phyloP scores from a whole-genome alignment of 352 stramenopile genomes.

The Globisporangium alternatum region DNA sequence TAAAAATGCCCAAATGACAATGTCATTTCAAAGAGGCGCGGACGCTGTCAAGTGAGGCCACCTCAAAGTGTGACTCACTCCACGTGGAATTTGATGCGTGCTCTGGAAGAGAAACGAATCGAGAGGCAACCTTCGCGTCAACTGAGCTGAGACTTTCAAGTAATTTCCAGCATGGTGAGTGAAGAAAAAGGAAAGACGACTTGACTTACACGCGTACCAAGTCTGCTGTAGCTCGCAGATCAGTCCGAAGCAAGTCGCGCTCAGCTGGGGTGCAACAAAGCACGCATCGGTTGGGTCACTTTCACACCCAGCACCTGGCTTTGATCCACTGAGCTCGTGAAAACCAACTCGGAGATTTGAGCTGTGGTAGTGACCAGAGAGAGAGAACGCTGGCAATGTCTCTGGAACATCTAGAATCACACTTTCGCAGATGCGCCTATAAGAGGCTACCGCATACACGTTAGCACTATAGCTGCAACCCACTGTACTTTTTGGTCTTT shows the following conservation, averaged over 20 bases:
- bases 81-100: neutral
- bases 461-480: neutral
- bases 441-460: too few species aligned
- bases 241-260: too few species aligned
- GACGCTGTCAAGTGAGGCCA: neutral
- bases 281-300: too few species aligned
- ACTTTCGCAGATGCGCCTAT: neutral
- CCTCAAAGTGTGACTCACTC: neutral
- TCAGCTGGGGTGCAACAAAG: neutral
- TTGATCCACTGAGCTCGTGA: neutral
- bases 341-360: neutral
- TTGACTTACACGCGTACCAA: too few species aligned
- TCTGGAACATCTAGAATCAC: too few species aligned
- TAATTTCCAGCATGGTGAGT: too few species aligned
- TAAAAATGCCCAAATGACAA: too few species aligned
- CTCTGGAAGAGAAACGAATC: neutral
- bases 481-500: neutral
- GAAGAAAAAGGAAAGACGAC: too few species aligned
- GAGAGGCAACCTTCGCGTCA: neutral
- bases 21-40: neutral
- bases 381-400: too few species aligned
- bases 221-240: too few species aligned
- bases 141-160: neutral
- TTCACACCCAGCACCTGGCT: neutral
- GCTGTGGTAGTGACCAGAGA: neutral